Conservation (phyloP, 2,329 filamentous ascomycete species). For the Ceratocystis albifundus region DNA sequence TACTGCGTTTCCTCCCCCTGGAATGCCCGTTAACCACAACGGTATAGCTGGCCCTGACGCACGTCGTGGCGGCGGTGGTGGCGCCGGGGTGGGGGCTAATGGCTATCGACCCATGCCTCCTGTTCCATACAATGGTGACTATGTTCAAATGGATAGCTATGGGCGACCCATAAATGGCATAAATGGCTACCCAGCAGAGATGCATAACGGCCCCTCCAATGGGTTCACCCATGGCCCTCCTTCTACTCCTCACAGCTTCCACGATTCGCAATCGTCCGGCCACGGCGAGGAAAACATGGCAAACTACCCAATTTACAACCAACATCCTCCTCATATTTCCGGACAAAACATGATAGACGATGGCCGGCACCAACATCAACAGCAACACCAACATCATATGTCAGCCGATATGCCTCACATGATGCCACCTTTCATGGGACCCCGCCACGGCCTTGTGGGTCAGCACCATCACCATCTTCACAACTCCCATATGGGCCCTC, state of each 20-base stretch:
- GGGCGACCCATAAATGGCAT: slow-evolving; percentile 31
- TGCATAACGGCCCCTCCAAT: slow-evolving; percentile 17
- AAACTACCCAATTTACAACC: slow-evolving; percentile 17
- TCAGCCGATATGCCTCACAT: slow-evolving; percentile 29
- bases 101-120: slow-evolving; percentile 29
- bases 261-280: slow-evolving; percentile 48
- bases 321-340: slow-evolving; percentile 24
- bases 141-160: slow-evolving; percentile 33
- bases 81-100: slow-evolving; percentile 27
- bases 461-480: slow-evolving; percentile 26
- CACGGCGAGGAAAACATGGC: slow-evolving; percentile 35
- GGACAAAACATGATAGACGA: slow-evolving; percentile 26
- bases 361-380: slow-evolving; percentile 26
- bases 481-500: slow-evolving; percentile 27
- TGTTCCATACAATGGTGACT: slow-evolving; percentile 31
- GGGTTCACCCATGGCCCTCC: slow-evolving; percentile 36
- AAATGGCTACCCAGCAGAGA: slow-evolving; percentile 26
- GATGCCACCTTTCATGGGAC: slow-evolving; percentile 29
- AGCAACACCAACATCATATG: slow-evolving; percentile 19
- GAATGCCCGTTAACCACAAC: slow-evolving; percentile 29
- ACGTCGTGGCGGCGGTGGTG: slow-evolving; percentile 26
- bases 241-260: slow-evolving; percentile 48
- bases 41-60: slow-evolving; percentile 29
- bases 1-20: slow-evolving; percentile 38
- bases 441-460: slow-evolving; percentile 27